Evolutionary conservation across 202 grass and related monocot genomes (phyloP).

Genomic region (Dendrocalamus latiflorus): DNA sequence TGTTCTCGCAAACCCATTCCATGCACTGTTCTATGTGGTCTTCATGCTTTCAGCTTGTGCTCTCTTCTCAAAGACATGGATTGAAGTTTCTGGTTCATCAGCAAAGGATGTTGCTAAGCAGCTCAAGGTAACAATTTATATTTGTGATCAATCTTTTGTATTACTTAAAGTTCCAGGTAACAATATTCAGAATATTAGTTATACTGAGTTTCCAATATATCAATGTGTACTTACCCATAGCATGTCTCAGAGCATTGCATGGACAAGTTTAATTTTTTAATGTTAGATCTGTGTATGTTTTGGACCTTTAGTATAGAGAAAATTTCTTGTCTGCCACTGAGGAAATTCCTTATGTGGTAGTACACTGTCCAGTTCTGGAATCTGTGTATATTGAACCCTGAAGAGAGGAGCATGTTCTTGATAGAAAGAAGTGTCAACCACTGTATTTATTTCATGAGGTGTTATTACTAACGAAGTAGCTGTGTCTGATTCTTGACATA

Average conservation of each 20-base stretch:
- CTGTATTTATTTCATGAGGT: neutral
- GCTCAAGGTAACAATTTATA: conserved; percentile 53
- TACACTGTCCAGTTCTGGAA: neutral
- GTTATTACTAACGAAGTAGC: neutral
- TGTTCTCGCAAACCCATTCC: too few relatives aligned
- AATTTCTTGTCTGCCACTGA: too few relatives aligned
- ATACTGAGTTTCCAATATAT: neutral
- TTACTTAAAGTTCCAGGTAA: neutral
- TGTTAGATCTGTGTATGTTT: neutral
- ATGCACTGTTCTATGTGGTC: too few relatives aligned
- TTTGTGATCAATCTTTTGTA: conserved; percentile 1
- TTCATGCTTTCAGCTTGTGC: conserved; percentile 94
- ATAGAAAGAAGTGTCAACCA: neutral
- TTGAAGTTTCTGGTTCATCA: conserved; percentile 91
- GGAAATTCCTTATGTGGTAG: too few relatives aligned
- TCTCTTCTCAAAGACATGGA: conserved; percentile 94
- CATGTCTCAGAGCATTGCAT: neutral
- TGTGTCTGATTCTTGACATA: neutral
- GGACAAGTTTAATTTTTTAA: neutral
- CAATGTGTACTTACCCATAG: neutral
- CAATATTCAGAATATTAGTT: neutral
- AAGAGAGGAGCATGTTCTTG: neutral
- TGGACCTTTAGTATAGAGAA: neutral
- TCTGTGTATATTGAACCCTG: neutral
- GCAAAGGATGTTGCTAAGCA: conserved; percentile 90